Base-by-base conservation (phyloP, 2,329 filamentous ascomycete genomes). In the Clonostachys sp. region DNA sequence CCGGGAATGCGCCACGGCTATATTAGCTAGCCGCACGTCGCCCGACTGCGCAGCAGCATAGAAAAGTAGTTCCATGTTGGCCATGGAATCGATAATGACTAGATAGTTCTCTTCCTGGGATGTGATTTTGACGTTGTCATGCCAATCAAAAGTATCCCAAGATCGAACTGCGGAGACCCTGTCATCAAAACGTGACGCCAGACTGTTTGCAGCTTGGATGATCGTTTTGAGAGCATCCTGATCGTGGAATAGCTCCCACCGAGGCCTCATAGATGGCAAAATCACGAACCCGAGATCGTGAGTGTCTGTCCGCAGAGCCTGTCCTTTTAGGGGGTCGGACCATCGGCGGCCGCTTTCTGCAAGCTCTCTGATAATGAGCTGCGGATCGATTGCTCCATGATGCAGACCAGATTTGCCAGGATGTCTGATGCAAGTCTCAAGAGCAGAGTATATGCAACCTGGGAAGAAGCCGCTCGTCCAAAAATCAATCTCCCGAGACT, bases 201-300 rank as follows among this genome's bases (percentile, higher is more conserved):
- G 63, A 5, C 66, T 67, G 20, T 65, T 57, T 0, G 74, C 74
- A 1, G 75, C 74, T 6, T 64, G 67, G 2, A 73, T 51, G 7
- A 77, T 61, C 9, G 65, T 64, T 1, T 67, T 54, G 1, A 74
- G 53, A 33, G 70, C 71, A 18, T 61, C 47, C 4, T 51, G 43
- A 41, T 73, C 67, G 1, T 65, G 62, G 1, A 66, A 64, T 6
- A 77, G 58, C 38, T 77, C 71, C 71, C 73, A 79, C 5, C 72
- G 65, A 13, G 69, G 68, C 39, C 71, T 71, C 45, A 76, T 61
- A 2, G 71, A 70, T 0, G 75, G 75, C 18, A 73, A 67, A 5
- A 79, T 71, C 52, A 80, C 78, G 51, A 80, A 80, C 0, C 71
- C 73, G 60, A 80, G 68, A 42, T 80, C 76, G 46, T 80, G 77